Evolutionary conservation across 1,139 yeast genomes (phyloP).

Genomic region (Debaryomyces robertsiae): DNA sequence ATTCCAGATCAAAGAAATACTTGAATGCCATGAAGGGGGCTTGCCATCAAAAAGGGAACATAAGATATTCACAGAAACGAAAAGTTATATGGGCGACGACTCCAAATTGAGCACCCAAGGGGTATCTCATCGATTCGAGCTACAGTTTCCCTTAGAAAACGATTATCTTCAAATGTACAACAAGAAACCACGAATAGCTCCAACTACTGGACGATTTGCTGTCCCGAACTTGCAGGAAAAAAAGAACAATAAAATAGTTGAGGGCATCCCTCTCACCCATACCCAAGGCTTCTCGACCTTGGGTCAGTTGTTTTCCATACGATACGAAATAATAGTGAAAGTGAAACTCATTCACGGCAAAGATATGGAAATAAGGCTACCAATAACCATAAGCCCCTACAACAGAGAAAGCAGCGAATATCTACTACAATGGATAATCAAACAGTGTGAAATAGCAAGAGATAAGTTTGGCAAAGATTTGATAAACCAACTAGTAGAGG

Average conservation of each 20-base stretch:
- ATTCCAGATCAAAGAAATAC: conserved; percentile 53
- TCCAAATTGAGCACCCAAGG: conserved; percentile 36
- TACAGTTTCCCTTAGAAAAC: conserved; percentile 41
- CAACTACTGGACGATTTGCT: background rate
- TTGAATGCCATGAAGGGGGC: conserved; percentile 53
- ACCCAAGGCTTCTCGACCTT: conserved; percentile 49
- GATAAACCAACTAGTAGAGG: conserved; percentile 25
- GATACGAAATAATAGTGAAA: conserved; percentile 53
- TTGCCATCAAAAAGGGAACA: conserved; percentile 39
- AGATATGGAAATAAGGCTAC: conserved; percentile 51
- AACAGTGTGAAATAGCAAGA: conserved; percentile 52
- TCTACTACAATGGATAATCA: conserved; percentile 52
- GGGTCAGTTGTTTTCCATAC: conserved; percentile 55
- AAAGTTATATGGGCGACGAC: conserved; percentile 26
- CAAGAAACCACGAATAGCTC: background rate
- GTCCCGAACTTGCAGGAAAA: conserved; percentile 9
- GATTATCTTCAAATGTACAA: conserved; percentile 36
- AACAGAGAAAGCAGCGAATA: conserved; percentile 49
- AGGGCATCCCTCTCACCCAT: conserved; percentile 49
- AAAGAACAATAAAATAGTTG: conserved; percentile 29
- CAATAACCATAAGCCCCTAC: conserved; percentile 57
- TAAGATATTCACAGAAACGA: conserved; percentile 34
- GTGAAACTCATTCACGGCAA: conserved; percentile 52
- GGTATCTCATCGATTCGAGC: conserved; percentile 26
- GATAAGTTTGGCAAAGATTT: conserved; percentile 37